A percentile compares a stretch with the other conserved stretches of the same genome.
Evolutionary conservation across 192 early-diverging fungal species (phyloP).

Genomic region (Podila epigama): DNA sequence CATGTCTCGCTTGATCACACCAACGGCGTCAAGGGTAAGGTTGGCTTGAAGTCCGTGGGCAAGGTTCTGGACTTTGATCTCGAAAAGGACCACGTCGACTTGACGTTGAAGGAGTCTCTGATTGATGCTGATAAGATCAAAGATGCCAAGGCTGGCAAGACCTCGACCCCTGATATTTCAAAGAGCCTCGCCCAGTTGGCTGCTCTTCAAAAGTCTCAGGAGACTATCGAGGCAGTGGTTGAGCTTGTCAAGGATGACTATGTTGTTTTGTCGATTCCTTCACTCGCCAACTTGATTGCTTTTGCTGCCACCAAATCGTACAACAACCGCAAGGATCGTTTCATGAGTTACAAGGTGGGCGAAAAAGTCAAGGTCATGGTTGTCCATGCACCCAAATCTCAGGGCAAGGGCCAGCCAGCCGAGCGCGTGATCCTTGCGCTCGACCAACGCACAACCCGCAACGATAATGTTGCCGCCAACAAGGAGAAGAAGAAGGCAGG

Average conservation of each 20-base stretch:
- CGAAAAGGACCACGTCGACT: constrained; percentile 69
- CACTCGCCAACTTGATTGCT: constrained; percentile 56
- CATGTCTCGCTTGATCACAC: constrained; percentile 66
- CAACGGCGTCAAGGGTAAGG: constrained; percentile 56
- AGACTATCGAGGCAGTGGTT: constrained; percentile 63
- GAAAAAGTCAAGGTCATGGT: constrained; percentile 58
- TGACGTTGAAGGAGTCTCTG: constrained; percentile 58
- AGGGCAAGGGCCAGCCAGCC: constrained; percentile 31
- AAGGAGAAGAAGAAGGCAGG: constrained; percentile 22
- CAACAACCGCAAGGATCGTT: constrained; percentile 68
- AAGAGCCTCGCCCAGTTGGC: constrained; percentile 26
- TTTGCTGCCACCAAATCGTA: constrained; percentile 65
- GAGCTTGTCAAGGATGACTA: constrained; percentile 86
- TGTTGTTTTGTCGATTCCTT: constrained; percentile 70
- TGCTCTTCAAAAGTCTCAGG: constrained; percentile 46
- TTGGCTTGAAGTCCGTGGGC: constrained; percentile 58
- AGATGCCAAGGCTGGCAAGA: constrained; percentile 20
- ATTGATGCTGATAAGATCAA: constrained; percentile 26
- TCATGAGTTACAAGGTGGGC: constrained; percentile 67
- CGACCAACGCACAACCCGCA: constrained; percentile 5
- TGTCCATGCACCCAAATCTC: constrained; percentile 48
- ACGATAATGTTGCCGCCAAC: not conserved
- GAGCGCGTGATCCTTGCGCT: constrained; percentile 34
- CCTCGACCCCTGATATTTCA: constrained; percentile 4
- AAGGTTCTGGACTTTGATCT: constrained; percentile 77